Percentiles rank a stretch among this genome's conserved stretches.
Evolutionary conservation across 116 monocot species (phyloP).

Genomic region (Dioscorea cayenensis): DNA sequence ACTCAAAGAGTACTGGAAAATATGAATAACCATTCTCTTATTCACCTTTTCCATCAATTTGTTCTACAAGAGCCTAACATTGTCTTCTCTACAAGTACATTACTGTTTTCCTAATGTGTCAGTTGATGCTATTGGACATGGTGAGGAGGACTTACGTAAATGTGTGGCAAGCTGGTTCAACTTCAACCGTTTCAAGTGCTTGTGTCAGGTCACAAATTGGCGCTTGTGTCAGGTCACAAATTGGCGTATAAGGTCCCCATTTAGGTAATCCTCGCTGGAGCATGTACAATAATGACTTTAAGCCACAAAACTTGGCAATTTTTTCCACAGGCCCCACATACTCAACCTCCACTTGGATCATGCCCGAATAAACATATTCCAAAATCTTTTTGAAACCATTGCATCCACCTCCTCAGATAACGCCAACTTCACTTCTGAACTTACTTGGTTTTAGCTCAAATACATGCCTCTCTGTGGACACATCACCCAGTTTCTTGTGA

Average conservation of each 20-base stretch:
- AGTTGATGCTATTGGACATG: not conserved
- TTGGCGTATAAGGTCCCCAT: constrained; percentile 31
- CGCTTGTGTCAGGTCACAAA: constrained; percentile 56
- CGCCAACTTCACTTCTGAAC: constrained; percentile 27
- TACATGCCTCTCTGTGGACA: constrained; percentile 11
- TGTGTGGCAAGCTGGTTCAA: constrained; percentile 19
- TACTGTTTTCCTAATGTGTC: not conserved
- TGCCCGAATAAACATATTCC: constrained; percentile 74
- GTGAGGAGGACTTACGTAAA: constrained; percentile 56
- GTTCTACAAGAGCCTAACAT: not conserved
- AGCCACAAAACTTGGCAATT: constrained; percentile 52
- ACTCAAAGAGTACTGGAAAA: too few species aligned
- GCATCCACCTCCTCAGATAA: constrained; percentile 61
- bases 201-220: too few species aligned
- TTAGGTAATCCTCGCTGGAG: constrained; percentile 41
- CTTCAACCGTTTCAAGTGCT: too few species aligned
- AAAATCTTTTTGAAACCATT: constrained; percentile 43
- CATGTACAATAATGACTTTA: constrained; percentile 47
- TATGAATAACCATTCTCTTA: not conserved
- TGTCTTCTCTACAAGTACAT: not conserved
- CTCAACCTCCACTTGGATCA: constrained; percentile 31
- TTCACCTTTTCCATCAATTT: not conserved
- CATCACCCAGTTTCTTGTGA: constrained; percentile 3
- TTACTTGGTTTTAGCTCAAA: constrained; percentile 2
- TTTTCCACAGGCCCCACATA: constrained; percentile 32